Evolutionary conservation across 116 monocot genomes (phyloP), one percentile per base, ranked within the genome.

Genomic region (Papilionanthe hybrid): DNA sequence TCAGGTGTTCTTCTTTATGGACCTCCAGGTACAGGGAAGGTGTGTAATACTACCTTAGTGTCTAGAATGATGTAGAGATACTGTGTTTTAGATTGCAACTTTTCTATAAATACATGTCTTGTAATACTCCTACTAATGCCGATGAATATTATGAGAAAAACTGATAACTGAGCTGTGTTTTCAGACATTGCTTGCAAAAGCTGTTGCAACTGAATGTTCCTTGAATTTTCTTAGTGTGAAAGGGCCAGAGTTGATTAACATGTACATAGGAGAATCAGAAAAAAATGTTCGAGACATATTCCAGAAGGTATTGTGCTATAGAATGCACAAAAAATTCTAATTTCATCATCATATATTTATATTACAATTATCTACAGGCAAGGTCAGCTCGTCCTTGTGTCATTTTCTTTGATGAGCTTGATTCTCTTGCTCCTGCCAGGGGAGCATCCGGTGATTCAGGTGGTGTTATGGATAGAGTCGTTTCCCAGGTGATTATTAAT

Each of bases 241-340:
- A 83, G 98, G 98, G 6, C 99, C 95, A 49, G 99, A 99, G 76
- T 75, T 99, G 84, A 99, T 95, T 56, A 99, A 93, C 80, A 99
- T 99, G 95, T 95, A 95, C 78, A 92, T 98, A 75, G 99, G 99
- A 82, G 99, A 99, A 88, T 99, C 99, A 50, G 99, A 99, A 81
- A 99, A 99, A 81, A 99, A 99, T 80, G 91, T 93, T 37, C 82
- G 95, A 18, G 95, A 99, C 77, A 95, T 99, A 82, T 99, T 95
- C 79, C 83, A 95, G 76, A 95, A 99, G 92, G 95, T 99, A 87
- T 28, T 44, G 43, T 73, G 44, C 41, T 22, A 20, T 42, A 15
- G 73, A 42, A 73, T 73, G 13, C 32, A 49, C n/a, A 20, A 77
- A 53, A 53, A 66, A 57, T 1, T 78, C 37, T 3, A 41, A 12